A percentile compares a stretch with the other conserved stretches of the same genome.
These are phyloP conservation scores for Raphidocelis subcapitata DNA, from an alignment of 139 green algal species.

Conservation along the genomic window DNA sequence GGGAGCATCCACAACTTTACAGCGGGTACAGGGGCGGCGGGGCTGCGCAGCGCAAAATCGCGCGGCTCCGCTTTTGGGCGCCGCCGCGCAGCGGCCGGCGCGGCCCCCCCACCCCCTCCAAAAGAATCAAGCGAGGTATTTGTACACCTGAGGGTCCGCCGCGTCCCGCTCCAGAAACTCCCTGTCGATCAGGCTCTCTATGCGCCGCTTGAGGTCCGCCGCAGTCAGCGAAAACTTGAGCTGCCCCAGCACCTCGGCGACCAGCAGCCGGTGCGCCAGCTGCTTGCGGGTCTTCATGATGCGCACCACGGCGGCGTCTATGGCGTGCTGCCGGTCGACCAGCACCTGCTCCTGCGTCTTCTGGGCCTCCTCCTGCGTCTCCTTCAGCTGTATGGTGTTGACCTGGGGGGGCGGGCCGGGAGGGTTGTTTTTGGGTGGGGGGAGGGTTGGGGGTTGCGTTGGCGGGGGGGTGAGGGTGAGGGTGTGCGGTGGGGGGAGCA, in stretches of 20 bases:
- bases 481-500: no score
- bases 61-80: no score
- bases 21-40: no score
- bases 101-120: no score
- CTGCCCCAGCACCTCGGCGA: conserved; percentile 90
- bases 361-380: conserved; percentile 92
- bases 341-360: conserved; percentile 88
- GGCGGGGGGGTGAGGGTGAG: no score
- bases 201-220: conserved; percentile 95
- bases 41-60: no score
- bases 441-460: no score
- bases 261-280: conserved; percentile 92
- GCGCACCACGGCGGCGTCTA: conserved; percentile 96
- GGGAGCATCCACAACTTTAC: no score
- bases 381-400: conserved; percentile 96
- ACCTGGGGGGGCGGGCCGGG: conserved; percentile 39
- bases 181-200: conserved; percentile 95
- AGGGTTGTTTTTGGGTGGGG: no score
- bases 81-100: no score
- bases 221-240: conserved; percentile 93
- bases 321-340: conserved; percentile 91
- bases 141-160: conserved; percentile 74
- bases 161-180: conserved; percentile 95
- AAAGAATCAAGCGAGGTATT: conserved; percentile 73
- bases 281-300: conserved; percentile 98